Conservation (phyloP, 2,329 filamentous ascomycete species). For the Exserohilum turcica region DNA sequence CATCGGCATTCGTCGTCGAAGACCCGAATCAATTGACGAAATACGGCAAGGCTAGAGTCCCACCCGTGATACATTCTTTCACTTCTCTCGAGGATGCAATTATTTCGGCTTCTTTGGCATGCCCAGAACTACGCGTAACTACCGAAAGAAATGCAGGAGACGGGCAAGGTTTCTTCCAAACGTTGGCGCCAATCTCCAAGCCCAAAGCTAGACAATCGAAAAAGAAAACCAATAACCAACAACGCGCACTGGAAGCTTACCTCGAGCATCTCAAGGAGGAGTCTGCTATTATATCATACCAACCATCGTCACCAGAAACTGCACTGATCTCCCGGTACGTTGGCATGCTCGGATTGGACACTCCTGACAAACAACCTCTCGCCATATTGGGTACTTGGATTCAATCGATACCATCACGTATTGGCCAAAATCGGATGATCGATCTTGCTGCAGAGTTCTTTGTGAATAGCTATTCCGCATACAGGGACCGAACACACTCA, state of each 20-base stretch:
- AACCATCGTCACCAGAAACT: slow-evolving; percentile 24
- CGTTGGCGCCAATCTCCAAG: slow-evolving; percentile 23
- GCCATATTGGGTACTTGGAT: slow-evolving; percentile 37
- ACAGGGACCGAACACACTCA: slow-evolving; percentile 26
- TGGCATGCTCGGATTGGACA: slow-evolving; percentile 26
- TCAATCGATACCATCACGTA: slow-evolving; percentile 34
- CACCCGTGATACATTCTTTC: slow-evolving; percentile 22
- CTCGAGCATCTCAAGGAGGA: slow-evolving; percentile 19
- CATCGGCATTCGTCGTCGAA: slow-evolving; percentile 33
- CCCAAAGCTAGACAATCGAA: slow-evolving; percentile 15
- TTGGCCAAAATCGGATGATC: slow-evolving; percentile 31
- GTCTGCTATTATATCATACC: slow-evolving; percentile 6
- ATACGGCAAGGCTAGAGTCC: slow-evolving; percentile 30
- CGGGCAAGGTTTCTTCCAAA: slow-evolving; percentile 37
- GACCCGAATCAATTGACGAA: slow-evolving; percentile 39
- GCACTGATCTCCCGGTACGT: slow-evolving; percentile 30
- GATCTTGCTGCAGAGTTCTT: slow-evolving; percentile 39
- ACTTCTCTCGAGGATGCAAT: background rate
- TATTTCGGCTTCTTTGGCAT: slow-evolving; percentile 5
- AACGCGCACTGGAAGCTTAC: slow-evolving; percentile 22
- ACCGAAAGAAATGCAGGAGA: slow-evolving; percentile 24
- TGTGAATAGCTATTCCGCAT: slow-evolving; percentile 29
- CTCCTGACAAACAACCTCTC: slow-evolving; percentile 23
- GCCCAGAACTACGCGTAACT: slow-evolving; percentile 23
- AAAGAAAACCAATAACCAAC: slow-evolving; percentile 20